Evolutionary conservation across 73 alveolate species (phyloP), one percentile per base, ranked within the genome.

Genomic region (Paramecium sonneborni): DNA sequence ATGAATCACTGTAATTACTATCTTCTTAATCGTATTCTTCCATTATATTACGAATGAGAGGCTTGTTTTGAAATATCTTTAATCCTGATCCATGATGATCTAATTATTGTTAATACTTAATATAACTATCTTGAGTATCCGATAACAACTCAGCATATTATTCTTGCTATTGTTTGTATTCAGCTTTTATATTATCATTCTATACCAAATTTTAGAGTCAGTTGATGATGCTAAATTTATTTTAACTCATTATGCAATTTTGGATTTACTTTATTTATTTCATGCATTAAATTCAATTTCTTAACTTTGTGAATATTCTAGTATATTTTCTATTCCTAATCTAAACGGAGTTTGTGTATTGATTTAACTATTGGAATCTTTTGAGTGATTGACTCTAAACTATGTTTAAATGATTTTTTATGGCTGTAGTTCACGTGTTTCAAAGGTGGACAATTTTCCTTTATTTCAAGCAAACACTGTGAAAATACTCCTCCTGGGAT

Each of bases 181-280:
- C 32, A 11, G 86, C 57, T 35, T 28, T 3, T 14, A 28, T 38
- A 35, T 72, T 15, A 34, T 34, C 12, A 28, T 15, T 34, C 6
- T 2, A 72, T 72, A 72, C 86, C 86, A 35, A 32, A 72, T 37
- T 72, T 72, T 0, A 72, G n/a, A 18, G 86, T 12, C 86, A 72
- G 57, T 35, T 72, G 37, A 72, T 72, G 34, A 38, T 20, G 14
- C 44, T 18, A 28, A 34, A 38, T 72, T 72, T 34, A 14, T 72
- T 72, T 34, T 37, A 72, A 35, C 7, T 72, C 86, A 28, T 37
- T 72, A 20, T 72, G 32, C 38, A 72, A 35, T 15, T 30, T 35
- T 8, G 86, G 86, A 72, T 72, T 72, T 8, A 72, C 86, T 21
- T 72, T 3, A 20, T 41, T 32, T 35, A 72, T 72, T 72, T 72